Conservation (phyloP, 2,329 filamentous ascomycete species). For the Clonostachys sp. region DNA sequence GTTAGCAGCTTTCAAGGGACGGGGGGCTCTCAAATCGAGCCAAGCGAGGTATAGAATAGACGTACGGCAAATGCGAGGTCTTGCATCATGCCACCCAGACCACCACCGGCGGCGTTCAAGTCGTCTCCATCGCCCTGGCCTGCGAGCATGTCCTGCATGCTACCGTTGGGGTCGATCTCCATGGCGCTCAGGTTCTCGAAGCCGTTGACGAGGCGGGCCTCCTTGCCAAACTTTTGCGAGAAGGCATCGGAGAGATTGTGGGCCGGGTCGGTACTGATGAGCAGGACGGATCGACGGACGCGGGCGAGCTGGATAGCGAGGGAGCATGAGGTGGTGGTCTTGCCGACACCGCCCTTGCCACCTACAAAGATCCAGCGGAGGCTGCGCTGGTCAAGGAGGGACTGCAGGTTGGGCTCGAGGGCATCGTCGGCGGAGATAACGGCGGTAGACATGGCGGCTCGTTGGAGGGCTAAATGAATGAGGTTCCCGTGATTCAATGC, state of each 20-base stretch:
- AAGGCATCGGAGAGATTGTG: conserved; percentile 98
- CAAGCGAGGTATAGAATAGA: conserved; percentile 7
- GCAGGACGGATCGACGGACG: conserved; percentile 89
- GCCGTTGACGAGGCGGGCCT: conserved; percentile 86
- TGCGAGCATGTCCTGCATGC: conserved; percentile 89
- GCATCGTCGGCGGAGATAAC: conserved; percentile 54
- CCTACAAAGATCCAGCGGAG: conserved; percentile 99
- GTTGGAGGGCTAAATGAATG: no score
- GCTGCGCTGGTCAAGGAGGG: conserved; percentile 89
- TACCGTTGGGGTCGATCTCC: conserved; percentile 98
- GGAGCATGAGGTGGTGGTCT: conserved; percentile 98
- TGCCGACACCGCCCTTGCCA: conserved; percentile 96
- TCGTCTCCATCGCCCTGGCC: conserved; percentile 60
- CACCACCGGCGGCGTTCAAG: conserved; percentile 63
- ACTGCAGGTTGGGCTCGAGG: conserved; percentile 89
- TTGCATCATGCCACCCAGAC: conserved; percentile 95
- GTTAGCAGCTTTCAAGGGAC: background rate
- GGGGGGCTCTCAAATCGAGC: background rate
- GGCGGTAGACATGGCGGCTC: conserved; percentile 29
- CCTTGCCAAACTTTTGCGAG: conserved; percentile 98
- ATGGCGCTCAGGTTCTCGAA: conserved; percentile 94
- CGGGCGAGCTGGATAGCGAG: conserved; percentile 96
- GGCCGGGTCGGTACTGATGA: conserved; percentile 97
- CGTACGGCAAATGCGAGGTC: conserved; percentile 90
- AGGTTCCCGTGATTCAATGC: no score